phyloP scores from a whole-genome alignment of 352 stramenopile species.

The Blastocystis sp. region DNA sequence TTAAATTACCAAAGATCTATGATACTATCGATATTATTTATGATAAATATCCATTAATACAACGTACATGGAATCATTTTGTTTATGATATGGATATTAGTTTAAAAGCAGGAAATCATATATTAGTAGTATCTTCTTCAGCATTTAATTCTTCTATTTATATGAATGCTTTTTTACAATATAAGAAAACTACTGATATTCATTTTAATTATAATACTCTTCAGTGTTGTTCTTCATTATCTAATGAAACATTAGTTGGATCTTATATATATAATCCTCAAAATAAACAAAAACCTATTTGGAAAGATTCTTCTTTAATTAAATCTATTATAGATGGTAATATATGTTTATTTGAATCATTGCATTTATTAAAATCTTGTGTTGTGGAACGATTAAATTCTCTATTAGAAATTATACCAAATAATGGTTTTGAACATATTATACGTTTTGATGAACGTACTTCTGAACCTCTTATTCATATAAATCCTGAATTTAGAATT shows the following conservation, averaged over 20 bases:
- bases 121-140: no score
- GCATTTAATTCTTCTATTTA: no score
- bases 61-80: no score
- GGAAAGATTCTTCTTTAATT: not conserved
- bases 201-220: not conserved
- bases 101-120: no score
- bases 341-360: conserved; percentile 9
- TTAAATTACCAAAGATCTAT: no score
- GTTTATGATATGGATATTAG: no score
- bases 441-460: conserved; percentile 2
- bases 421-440: not conserved
- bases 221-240: conserved; percentile 5
- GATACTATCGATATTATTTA: no score
- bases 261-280: not conserved
- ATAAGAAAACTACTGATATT: no score
- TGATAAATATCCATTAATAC: no score
- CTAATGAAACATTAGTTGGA: conserved; percentile 10
- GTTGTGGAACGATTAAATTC: conserved; percentile 13
- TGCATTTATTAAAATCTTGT: conserved; percentile 2
- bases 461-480: not conserved
- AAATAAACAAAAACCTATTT: not conserved
- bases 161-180: no score
- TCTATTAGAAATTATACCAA: conserved; percentile 1
- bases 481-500: not conserved
- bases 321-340: not conserved